Conservation (phyloP, 2,329 filamentous ascomycete species). For the Colletotrichum sp. region DNA sequence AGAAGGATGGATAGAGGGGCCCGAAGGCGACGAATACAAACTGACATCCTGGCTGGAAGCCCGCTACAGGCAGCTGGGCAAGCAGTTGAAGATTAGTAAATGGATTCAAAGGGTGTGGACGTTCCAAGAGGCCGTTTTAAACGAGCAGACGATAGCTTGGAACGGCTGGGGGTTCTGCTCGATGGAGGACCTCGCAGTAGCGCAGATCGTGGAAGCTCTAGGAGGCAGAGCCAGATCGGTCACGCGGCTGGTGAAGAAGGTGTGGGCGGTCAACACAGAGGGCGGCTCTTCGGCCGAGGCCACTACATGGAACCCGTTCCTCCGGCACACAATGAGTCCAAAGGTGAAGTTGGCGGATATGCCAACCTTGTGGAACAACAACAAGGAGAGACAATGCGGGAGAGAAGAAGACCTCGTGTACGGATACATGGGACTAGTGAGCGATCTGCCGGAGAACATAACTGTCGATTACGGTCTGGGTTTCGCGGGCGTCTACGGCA, state of each 20-base stretch:
- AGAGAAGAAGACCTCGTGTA: neutral
- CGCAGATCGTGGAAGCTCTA: neutral
- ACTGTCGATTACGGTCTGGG: neutral
- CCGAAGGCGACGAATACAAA: neutral
- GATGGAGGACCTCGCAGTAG: neutral
- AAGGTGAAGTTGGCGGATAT: neutral
- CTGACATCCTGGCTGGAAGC: neutral
- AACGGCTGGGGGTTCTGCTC: neutral
- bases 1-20: neutral
- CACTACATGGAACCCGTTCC: neutral
- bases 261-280: neutral
- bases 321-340: neutral
- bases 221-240: neutral
- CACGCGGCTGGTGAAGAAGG: neutral
- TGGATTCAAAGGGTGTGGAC: neutral
- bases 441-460: neutral
- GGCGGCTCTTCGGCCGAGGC: neutral
- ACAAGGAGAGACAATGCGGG: neutral
- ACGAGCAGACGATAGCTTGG: neutral
- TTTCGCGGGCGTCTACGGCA: neutral
- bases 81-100: neutral
- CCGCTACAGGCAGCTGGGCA: neutral
- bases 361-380: neutral
- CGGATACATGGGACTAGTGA: neutral
- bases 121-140: neutral